Base-by-base conservation (phyloP, 1,139 yeast species). In the Kodamaea sp. region DNA sequence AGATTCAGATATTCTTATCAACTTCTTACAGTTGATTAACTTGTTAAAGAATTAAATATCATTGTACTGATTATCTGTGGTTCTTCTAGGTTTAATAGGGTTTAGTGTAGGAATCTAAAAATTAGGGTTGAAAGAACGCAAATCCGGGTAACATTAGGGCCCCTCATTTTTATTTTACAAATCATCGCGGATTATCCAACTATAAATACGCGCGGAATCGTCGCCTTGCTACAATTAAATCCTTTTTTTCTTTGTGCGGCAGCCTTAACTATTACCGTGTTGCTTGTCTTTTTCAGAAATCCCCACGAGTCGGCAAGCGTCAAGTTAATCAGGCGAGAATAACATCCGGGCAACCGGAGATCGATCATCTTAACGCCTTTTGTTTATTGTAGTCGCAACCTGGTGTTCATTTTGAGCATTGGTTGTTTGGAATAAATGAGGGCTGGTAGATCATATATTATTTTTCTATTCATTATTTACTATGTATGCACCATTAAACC, bases 231-330 rank as follows among this genome's bases (percentile, higher is more conserved):
- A 15, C 20, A 3, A 3, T 30, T 30, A 12, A 31, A 7, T 7
- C 37, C 35, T 46, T 41, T 53, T 55, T 50, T 56, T 63, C 69
- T 57, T 64, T 58, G 75, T 71, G 77, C 77, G 77, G 77, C 75
- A 69, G 73, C 76, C 77, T 67, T 70, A 67, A 65, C 75, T 69
- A 63, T 62, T 60, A 66, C 76, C 76, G 77, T 71, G 77, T 71
- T 70, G 76, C 75, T 70, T 70, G 75, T 70, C 75, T 65, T 64
- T 62, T 65, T 67, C 65, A 60, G 65, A 56, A 54, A 62, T 64
- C 64, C 73, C 69, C 44, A 70, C 75, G 75, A 70, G 70, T 64
- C 60, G 75, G 75, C 75, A 70, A 70, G 75, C 74, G 76, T 71
- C 77, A 70, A 67, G 77, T 69, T 65, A 41, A 37, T 67, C 56